Conservation (phyloP, 495 filamentous ascomycete species). For the Echria macrotheca region DNA sequence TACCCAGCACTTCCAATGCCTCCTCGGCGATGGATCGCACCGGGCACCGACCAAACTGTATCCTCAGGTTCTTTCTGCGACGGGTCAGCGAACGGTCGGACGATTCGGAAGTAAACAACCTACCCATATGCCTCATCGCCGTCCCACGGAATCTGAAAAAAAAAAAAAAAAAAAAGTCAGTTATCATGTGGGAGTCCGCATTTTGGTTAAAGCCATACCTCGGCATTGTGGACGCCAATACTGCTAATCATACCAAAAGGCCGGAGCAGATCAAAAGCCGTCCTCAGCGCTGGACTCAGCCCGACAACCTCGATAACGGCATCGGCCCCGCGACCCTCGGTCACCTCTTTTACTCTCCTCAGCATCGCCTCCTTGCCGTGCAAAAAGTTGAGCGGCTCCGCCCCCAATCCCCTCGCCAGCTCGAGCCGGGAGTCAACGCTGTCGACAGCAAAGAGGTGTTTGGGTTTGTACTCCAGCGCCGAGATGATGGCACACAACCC, state of each 20-base stretch:
- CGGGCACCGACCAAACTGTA: conserved; percentile 95
- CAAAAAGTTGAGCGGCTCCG: conserved; percentile 79
- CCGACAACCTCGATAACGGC: conserved; percentile 91
- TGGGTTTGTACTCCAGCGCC: conserved; percentile 72
- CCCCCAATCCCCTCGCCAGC: conserved; percentile 70
- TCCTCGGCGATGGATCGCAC: conserved; percentile 78
- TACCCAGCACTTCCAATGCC: conserved; percentile 70
- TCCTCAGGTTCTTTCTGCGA: conserved; percentile 68
- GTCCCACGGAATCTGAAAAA: conserved; percentile 69
- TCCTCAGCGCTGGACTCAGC: conserved; percentile 71
- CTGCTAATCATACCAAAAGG: conserved; percentile 85
- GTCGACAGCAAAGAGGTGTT: conserved; percentile 81
- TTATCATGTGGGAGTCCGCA: no score
- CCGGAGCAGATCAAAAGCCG: conserved; percentile 77
- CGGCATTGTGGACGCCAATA: conserved; percentile 89
- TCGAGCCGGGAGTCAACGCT: conserved; percentile 72
- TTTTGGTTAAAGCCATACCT: no score
- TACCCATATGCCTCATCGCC: conserved; percentile 74
- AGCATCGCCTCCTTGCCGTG: conserved; percentile 60
- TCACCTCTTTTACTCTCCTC: conserved; percentile 67
- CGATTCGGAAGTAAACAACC: conserved; percentile 10
- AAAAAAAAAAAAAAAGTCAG: no score
- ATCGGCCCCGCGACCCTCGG: conserved; percentile 81
- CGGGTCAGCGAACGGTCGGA: conserved; percentile 3
- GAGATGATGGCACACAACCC: conserved; percentile 85